Base-by-base conservation (phyloP, 2,329 filamentous ascomycete species). In the Aspergillus ustus region DNA sequence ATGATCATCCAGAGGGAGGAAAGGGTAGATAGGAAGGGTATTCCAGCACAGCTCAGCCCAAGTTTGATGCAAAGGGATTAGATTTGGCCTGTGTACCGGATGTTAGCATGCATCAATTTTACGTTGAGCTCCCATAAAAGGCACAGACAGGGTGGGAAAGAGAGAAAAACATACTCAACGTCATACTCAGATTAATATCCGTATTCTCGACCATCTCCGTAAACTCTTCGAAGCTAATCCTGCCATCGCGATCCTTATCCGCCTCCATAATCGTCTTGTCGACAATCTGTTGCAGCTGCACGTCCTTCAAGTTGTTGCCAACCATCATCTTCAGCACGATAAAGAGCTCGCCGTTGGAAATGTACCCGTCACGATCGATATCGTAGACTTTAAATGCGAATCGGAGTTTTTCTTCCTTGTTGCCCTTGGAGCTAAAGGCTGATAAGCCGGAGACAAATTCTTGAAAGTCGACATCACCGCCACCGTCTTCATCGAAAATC, bases 251-350 rank as follows among this genome's bases (percentile, higher is more conserved):
- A 80, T 99, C 95, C 70, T 93, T 85, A 79, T 99, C 95, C 52
- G 95, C 95, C 83, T 99, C 95, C 95, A 98, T 98, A 77, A 99
- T 98, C 63, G 95, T 99, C 88, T 99, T 99, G 83, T 99, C 95
- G 70, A 99, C 95, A 77, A 99, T 99, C 87, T 88, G 95, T 83
- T 99, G 95, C 77, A 99, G 82, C 82, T 99, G 95, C 81, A 97
- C 92, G 78, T 99, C 95, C 85, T 99, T 99, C 74, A 99, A 83
- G 80, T 99, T 99, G 83, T 91, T 97, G 63, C 95, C 95, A 55
- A 99, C 95, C 95, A 99, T 99, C 95, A 99, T 99, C 90, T 99
- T 99, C 73, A 99, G 85, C 74, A 99, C 95, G 73, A 99, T 98
- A 79, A 98, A 99, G 55, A 99, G 87, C 83, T 99, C 95, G 72